Evolutionary conservation across 169 alveolate genomes (phyloP).

Genomic region (Plasmodium ovale): DNA sequence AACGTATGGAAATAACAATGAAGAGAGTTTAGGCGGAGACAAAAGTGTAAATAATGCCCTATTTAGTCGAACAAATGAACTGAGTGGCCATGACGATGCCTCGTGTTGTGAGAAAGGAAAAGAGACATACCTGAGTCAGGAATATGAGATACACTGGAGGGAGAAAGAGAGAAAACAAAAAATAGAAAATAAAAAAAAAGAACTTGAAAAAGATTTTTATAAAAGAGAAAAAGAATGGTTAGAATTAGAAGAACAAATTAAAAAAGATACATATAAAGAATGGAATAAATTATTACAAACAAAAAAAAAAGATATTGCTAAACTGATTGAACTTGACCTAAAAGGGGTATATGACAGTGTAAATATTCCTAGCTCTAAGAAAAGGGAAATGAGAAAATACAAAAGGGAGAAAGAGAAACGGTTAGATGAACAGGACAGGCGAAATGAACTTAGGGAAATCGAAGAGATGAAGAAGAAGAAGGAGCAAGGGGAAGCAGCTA

Average conservation of each 20-base stretch:
- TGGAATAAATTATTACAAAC: constrained; percentile 48
- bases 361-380: constrained; percentile 26
- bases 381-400: constrained; percentile 56
- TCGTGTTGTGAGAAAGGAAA: constrained; percentile 12
- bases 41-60: neutral
- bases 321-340: constrained; percentile 49
- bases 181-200: constrained; percentile 71
- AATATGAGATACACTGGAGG: constrained; percentile 80
- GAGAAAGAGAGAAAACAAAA: constrained; percentile 78
- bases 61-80: neutral
- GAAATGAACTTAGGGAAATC: constrained; percentile 33
- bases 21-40: neutral
- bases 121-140: constrained; percentile 28
- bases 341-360: constrained; percentile 63
- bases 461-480: constrained; percentile 18
- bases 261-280: constrained; percentile 68
- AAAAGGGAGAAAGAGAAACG: constrained; percentile 55
- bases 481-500: neutral
- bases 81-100: neutral
- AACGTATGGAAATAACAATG: neutral
- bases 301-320: constrained; percentile 68
- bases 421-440: constrained; percentile 52
- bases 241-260: constrained; percentile 80
- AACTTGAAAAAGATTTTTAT: constrained; percentile 73
- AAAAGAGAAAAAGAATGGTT: constrained; percentile 81